Conservation (phyloP, 2,329 filamentous ascomycete species). For the Monilinia laxa region DNA sequence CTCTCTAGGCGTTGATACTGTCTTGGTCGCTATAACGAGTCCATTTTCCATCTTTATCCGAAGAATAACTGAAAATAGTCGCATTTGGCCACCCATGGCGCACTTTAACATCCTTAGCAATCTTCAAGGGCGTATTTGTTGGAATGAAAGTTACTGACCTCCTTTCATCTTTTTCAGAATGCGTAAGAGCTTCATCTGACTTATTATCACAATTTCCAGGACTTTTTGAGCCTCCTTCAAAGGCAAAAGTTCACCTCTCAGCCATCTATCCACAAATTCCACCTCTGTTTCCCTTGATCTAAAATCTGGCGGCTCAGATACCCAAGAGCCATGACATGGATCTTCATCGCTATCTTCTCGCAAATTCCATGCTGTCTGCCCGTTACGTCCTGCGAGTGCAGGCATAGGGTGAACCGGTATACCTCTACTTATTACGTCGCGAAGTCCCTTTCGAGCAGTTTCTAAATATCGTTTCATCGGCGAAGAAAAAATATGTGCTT, state of each 20-base stretch:
- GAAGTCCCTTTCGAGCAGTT: constrained; percentile 15
- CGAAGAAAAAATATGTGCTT: constrained; percentile 12
- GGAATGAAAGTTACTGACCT: no score
- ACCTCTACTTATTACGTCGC: not conserved
- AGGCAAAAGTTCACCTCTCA: not conserved
- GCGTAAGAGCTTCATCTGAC: not conserved
- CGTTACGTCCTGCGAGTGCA: constrained; percentile 1
- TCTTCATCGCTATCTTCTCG: not conserved
- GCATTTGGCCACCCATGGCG: not conserved
- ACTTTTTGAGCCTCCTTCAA: constrained; percentile 11
- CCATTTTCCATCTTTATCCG: not conserved
- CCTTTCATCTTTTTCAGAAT: not conserved
- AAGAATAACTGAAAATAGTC: not conserved
- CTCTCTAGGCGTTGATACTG: not conserved
- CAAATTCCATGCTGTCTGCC: not conserved
- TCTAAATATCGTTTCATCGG: constrained; percentile 9
- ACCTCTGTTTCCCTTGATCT: constrained; percentile 1
- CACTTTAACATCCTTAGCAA: not conserved
- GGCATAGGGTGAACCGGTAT: not conserved
- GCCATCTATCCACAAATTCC: constrained; percentile 7
- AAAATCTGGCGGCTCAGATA: not conserved
- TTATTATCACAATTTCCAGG: constrained; percentile 7
- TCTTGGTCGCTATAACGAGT: not conserved
- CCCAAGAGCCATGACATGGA: not conserved
- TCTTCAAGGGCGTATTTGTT: not conserved